These are phyloP conservation scores for Gynostemma pentaphyllum DNA, from an alignment of 306 rosid species.

Conservation along the genomic window DNA sequence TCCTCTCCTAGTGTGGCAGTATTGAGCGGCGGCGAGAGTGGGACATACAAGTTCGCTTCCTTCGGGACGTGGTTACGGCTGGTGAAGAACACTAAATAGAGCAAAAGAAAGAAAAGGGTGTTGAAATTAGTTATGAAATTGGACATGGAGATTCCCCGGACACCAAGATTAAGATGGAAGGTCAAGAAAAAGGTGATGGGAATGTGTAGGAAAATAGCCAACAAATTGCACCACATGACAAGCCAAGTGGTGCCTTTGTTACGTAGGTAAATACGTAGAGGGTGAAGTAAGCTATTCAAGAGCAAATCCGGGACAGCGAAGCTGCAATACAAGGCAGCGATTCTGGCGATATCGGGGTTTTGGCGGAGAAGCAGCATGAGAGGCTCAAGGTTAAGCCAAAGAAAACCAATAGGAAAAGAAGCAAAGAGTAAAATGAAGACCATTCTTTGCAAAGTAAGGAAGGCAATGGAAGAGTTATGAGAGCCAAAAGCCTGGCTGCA, in stretches of 20 bases:
- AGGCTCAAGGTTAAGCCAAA: conserved; percentile 66
- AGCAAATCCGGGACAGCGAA: conserved; percentile 76
- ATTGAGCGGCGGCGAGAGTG: conserved; percentile 6
- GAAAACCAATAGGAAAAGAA: conserved; percentile 47
- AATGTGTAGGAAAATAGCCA: conserved; percentile 42
- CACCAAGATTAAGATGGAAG: conserved; percentile 57
- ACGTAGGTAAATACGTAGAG: conserved; percentile 58
- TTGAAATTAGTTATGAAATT: conserved; percentile 45
- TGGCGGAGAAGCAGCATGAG: conserved; percentile 53
- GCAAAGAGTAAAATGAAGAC: conserved; percentile 38
- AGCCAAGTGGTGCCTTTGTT: conserved; percentile 71
- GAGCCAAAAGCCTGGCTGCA: conserved; percentile 31
- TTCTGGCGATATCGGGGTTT: conserved; percentile 36
- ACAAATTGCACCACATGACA: conserved; percentile 47
- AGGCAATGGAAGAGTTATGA: conserved; percentile 30
- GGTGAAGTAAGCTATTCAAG: conserved; percentile 55
- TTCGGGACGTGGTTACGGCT: conserved; percentile 1
- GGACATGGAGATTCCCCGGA: conserved; percentile 63
- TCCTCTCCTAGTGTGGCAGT: conserved; percentile 18
- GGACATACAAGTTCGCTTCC: neutral
- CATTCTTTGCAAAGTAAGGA: conserved; percentile 44
- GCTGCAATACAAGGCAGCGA: conserved; percentile 55
- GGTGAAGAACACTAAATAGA: conserved; percentile 28
- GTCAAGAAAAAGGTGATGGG: conserved; percentile 47
- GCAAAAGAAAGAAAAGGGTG: conserved; percentile 44